phyloP scores from a whole-genome alignment of 257 asterid genomes.

The Eustoma russellianum region DNA sequence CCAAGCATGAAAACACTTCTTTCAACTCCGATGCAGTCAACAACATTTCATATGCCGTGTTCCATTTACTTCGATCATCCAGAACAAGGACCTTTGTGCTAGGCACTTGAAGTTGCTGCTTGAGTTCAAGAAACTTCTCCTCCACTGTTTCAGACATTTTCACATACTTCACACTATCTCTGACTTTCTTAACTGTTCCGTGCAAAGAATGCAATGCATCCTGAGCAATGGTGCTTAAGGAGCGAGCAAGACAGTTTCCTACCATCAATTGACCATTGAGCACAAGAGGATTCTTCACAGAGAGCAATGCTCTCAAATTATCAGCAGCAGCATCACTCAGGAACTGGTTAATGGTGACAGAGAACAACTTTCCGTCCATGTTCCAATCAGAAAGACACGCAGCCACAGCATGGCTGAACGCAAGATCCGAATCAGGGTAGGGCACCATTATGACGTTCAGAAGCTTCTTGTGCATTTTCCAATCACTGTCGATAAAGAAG shows the following conservation, averaged over 20 bases:
- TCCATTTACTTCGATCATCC: slow-evolving; percentile 80
- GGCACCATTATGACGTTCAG: slow-evolving; percentile 87
- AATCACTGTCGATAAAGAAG: slow-evolving; percentile 71
- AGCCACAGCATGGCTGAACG: slow-evolving; percentile 84
- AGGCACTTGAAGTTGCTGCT: slow-evolving; percentile 85
- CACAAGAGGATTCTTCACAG: slow-evolving; percentile 71
- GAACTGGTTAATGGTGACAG: slow-evolving; percentile 62
- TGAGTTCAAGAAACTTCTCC: slow-evolving; percentile 77
- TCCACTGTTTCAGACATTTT: slow-evolving; percentile 74
- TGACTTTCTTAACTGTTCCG: slow-evolving; percentile 54
- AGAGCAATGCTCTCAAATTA: slow-evolving; percentile 65
- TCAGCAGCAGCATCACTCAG: slow-evolving; percentile 49
- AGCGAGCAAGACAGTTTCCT: slow-evolving; percentile 73
- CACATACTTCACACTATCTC: slow-evolving; percentile 85
- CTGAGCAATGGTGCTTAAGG: slow-evolving; percentile 56
- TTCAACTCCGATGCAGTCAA: slow-evolving; percentile 69
- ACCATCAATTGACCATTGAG: slow-evolving; percentile 78
- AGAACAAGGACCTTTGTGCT: slow-evolving; percentile 57
- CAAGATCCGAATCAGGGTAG: slow-evolving; percentile 70
- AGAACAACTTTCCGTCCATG: slow-evolving; percentile 75
- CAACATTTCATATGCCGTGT: slow-evolving; percentile 87
- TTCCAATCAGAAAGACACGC: slow-evolving; percentile 89
- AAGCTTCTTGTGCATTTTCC: slow-evolving; percentile 86
- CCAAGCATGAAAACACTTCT: slow-evolving; percentile 86
- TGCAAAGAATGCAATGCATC: slow-evolving; percentile 43